These are phyloP conservation scores for Aureobasidium sp. DNA, from an alignment of 2,329 filamentous ascomycete genomes.

Conservation along the genomic window DNA sequence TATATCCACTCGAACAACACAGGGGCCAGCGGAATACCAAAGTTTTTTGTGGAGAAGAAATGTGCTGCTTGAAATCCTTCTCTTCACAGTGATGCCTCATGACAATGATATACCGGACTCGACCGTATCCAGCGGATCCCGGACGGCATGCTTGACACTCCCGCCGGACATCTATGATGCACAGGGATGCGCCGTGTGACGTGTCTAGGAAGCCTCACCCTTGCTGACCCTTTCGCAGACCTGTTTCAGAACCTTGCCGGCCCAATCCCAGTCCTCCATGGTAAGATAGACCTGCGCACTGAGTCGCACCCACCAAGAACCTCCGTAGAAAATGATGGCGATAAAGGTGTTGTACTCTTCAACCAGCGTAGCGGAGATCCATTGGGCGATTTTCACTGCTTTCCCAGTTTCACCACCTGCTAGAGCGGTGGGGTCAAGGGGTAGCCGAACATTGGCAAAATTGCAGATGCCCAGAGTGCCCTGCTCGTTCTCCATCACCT, in stretches of 20 bases:
- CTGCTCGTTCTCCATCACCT: slow-evolving; percentile 61
- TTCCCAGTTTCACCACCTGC: slow-evolving; percentile 26
- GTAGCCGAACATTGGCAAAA: slow-evolving; percentile 68
- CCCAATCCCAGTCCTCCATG: slow-evolving; percentile 67
- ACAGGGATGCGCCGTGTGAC: not conserved
- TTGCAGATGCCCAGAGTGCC: slow-evolving; percentile 58
- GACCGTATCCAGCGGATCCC: not conserved
- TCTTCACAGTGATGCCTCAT: not conserved
- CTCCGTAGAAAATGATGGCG: slow-evolving; percentile 54
- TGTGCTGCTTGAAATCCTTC: not conserved
- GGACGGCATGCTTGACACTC: not conserved
- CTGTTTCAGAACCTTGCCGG: slow-evolving; percentile 51
- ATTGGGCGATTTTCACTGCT: slow-evolving; percentile 34
- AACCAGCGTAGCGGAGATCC: slow-evolving; percentile 35
- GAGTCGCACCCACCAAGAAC: slow-evolving; percentile 62
- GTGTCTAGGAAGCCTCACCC: slow-evolving; percentile 29
- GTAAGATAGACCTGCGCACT: slow-evolving; percentile 84
- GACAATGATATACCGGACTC: not conserved
- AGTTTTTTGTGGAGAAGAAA: slow-evolving; percentile 1
- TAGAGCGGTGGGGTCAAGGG: slow-evolving; percentile 44
- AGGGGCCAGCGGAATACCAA: not conserved
- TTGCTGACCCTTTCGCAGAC: slow-evolving; percentile 47
- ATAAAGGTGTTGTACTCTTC: slow-evolving; percentile 66
- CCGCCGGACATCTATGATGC: not conserved
- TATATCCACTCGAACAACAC: not conserved